These are phyloP conservation scores for Lasiosphaeris hirsuta DNA, from an alignment of 495 filamentous ascomycete species.

Conservation along the genomic window DNA sequence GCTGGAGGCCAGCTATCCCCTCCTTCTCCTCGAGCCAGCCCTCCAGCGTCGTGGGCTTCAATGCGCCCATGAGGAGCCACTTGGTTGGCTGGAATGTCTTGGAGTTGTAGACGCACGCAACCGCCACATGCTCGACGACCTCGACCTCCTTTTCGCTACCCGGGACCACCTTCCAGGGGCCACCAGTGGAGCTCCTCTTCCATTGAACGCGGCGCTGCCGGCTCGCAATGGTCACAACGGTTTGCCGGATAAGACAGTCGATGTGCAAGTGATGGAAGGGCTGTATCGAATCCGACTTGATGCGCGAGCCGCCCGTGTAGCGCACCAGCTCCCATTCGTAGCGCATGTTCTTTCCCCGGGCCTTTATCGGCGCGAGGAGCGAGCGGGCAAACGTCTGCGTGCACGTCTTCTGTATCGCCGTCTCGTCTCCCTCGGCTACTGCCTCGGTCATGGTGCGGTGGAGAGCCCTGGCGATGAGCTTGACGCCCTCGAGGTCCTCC, in stretches of 20 bases:
- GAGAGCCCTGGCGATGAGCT: constrained; percentile 53
- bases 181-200: constrained; percentile 15
- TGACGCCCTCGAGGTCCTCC: constrained; percentile 38
- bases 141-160: constrained; percentile 58
- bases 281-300: constrained; percentile 58
- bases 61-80: constrained; percentile 77
- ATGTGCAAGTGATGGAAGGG: constrained; percentile 38
- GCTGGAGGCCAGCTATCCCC: constrained; percentile 8
- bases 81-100: constrained; percentile 50
- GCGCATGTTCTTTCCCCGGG: constrained; percentile 45
- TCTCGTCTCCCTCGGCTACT: constrained; percentile 62
- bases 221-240: constrained; percentile 66
- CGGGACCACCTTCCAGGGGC: constrained; percentile 29
- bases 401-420: constrained; percentile 56
- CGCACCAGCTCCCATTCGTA: constrained; percentile 65
- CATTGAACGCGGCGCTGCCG: constrained; percentile 57
- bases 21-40: constrained; percentile 33
- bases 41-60: constrained; percentile 56
- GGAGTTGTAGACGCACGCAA: constrained; percentile 57
- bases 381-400: constrained; percentile 54
- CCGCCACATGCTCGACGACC: constrained; percentile 72
- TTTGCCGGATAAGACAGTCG: constrained; percentile 57
- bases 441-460: constrained; percentile 69
- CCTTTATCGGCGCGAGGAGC: constrained; percentile 54
- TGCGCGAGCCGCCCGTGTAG: constrained; percentile 53